Evolutionary conservation across 1,284 basidiomycete genomes (phyloP).

Genomic region (Ustilago crameri): DNA sequence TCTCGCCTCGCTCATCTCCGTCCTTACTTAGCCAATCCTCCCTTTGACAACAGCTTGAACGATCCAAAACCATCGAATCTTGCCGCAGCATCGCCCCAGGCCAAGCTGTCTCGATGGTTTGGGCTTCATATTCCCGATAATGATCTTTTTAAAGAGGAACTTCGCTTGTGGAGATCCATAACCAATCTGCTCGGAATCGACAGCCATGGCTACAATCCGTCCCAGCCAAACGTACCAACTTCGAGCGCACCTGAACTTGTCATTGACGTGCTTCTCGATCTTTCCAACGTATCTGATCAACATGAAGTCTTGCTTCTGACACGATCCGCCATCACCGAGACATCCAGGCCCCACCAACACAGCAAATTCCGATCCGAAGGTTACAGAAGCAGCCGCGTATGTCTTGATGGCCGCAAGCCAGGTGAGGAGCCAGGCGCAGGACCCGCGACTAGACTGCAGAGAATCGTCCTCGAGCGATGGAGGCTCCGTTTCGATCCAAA

Average conservation of each 20-base stretch:
- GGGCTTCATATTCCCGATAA: constrained; percentile 67
- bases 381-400: constrained; percentile 3
- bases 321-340: neutral
- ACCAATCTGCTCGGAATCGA: constrained; percentile 30
- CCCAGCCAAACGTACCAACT: neutral
- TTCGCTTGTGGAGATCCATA: constrained; percentile 64
- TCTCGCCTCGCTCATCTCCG: constrained; percentile 57
- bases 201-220: neutral
- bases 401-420: constrained; percentile 23
- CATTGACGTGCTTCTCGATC: constrained; percentile 67
- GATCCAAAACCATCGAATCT: constrained; percentile 7
- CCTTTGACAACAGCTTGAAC: constrained; percentile 5
- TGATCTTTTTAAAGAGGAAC: constrained; percentile 65
- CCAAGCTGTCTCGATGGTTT: constrained; percentile 62
- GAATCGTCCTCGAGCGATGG: constrained; percentile 55
- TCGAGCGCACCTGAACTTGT: constrained; percentile 61
- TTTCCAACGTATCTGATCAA: constrained; percentile 26
- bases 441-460: neutral
- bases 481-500: constrained; percentile 33
- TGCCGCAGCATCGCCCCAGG: constrained; percentile 9
- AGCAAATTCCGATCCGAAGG: neutral
- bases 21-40: constrained; percentile 20
- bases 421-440: constrained; percentile 1
- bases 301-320: constrained; percentile 27
- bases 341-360: neutral